Percentiles rank a stretch among this genome's conserved stretches.
These are phyloP conservation scores for Fraxinus baroniana DNA, from an alignment of 305 asterid species.

Conservation along the genomic window DNA sequence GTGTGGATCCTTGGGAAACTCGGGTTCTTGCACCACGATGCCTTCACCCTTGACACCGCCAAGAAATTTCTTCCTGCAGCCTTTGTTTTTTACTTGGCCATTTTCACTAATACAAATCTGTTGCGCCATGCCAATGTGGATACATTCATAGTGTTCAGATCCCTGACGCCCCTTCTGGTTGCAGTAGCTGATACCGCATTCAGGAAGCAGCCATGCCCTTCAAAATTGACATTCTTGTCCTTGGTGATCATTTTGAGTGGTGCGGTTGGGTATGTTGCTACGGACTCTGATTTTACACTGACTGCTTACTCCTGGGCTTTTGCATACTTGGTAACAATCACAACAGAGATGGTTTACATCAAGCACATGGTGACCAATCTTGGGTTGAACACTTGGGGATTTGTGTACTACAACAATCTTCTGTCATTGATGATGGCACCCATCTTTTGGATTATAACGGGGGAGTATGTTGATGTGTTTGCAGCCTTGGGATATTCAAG, in stretches of 20 bases:
- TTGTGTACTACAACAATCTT: slow-evolving; percentile 77
- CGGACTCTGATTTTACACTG: slow-evolving; percentile 69
- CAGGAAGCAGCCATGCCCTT: slow-evolving; percentile 77
- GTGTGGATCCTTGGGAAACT: slow-evolving; percentile 80
- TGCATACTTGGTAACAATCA: slow-evolving; percentile 83
- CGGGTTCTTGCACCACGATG: slow-evolving; percentile 78
- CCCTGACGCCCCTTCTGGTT: slow-evolving; percentile 77
- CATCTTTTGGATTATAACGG: slow-evolving; percentile 78
- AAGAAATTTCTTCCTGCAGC: slow-evolving; percentile 95
- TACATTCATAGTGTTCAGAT: slow-evolving; percentile 83
- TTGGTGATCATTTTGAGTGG: slow-evolving; percentile 72
- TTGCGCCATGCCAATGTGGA: slow-evolving; percentile 97
- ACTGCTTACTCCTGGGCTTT: slow-evolving; percentile 95
- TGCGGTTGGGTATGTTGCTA: slow-evolving; percentile 79
- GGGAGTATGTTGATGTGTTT: slow-evolving; percentile 80
- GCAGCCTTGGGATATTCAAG: slow-evolving; percentile 47
- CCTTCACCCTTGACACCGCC: slow-evolving; percentile 62
- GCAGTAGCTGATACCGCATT: slow-evolving; percentile 85
- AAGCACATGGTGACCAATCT: slow-evolving; percentile 96
- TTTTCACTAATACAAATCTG: slow-evolving; percentile 87
- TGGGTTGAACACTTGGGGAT: slow-evolving; percentile 95
- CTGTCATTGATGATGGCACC: slow-evolving; percentile 94
- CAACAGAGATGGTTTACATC: slow-evolving; percentile 96
- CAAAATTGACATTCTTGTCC: slow-evolving; percentile 64
- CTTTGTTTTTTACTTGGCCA: slow-evolving; percentile 71